Conservation (phyloP, 345 rosid species). For the Linum trigynum region DNA sequence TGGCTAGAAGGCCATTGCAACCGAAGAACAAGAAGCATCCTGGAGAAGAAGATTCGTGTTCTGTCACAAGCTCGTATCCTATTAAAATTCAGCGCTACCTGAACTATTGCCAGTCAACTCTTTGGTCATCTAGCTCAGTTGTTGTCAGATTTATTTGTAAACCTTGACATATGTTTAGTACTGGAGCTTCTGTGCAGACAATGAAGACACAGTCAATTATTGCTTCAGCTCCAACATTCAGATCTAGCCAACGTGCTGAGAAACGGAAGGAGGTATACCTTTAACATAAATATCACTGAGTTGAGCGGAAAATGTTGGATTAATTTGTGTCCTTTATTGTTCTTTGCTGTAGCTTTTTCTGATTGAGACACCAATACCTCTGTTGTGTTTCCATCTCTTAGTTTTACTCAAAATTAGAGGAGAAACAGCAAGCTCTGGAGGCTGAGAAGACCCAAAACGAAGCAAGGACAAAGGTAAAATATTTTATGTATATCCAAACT, state of each 20-base stretch:
- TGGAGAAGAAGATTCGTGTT: conserved; percentile 25
- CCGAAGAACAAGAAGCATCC: conserved; percentile 9
- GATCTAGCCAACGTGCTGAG: conserved; percentile 7
- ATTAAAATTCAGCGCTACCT: too few relatives aligned
- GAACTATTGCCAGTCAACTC: background rate
- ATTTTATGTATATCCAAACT: background rate
- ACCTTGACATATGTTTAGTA: conserved; percentile 3
- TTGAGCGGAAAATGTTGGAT: conserved; percentile 3
- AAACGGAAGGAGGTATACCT: conserved; percentile 8
- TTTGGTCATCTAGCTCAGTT: background rate
- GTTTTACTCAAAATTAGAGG: conserved; percentile 6
- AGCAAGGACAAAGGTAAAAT: background rate
- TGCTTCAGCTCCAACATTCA: conserved; percentile 6
- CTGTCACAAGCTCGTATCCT: conserved; percentile 25
- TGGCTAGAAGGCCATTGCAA: conserved; percentile 5
- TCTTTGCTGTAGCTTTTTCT: background rate
- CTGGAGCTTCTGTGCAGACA: background rate
- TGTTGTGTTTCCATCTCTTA: conserved; percentile 3
- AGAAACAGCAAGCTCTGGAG: conserved; percentile 5
- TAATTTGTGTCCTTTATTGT: background rate
- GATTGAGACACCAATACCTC: conserved; percentile 1
- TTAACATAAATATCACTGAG: background rate
- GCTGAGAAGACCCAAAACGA: conserved; percentile 1
- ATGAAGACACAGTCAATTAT: background rate
- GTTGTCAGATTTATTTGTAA: background rate